A percentile compares a stretch with the other conserved stretches of the same genome.
Evolutionary conservation across 352 stramenopile species (phyloP).

Genomic region (Albugo laibachii): DNA sequence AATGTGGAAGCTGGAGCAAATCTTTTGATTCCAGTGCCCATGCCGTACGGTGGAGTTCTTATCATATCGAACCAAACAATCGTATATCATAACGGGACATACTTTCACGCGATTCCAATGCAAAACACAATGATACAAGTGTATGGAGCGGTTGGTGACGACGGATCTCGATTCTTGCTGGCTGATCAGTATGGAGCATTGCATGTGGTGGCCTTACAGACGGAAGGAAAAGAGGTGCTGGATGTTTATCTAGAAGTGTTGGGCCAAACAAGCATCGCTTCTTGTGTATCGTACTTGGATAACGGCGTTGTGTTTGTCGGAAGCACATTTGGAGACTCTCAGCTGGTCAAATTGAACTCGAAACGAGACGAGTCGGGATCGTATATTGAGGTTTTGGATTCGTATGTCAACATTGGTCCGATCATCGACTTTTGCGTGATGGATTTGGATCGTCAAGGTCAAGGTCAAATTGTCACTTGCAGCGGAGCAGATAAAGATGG

Average conservation of each 20-base stretch:
- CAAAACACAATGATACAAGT: conserved; percentile 80
- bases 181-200: conserved; percentile 80
- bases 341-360: conserved; percentile 85
- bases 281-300: conserved; percentile 85
- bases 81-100: conserved; percentile 78
- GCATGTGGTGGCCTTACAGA: conserved; percentile 75
- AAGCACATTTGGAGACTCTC: conserved; percentile 87
- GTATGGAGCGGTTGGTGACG: conserved; percentile 73
- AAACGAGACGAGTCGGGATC: conserved; percentile 54
- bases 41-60: conserved; percentile 65
- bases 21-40: conserved; percentile 76
- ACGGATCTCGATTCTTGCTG: conserved; percentile 76
- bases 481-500: conserved; percentile 91
- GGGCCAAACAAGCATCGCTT: conserved; percentile 83
- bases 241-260: conserved; percentile 85
- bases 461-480: conserved; percentile 93
- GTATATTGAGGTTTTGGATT: conserved; percentile 89
- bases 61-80: conserved; percentile 86
- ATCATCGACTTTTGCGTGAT: conserved; percentile 98
- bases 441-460: conserved; percentile 84
- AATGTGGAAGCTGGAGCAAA: conserved; percentile 78
- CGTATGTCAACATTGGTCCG: conserved; percentile 93
- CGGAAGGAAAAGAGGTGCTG: conserved; percentile 43
- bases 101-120: conserved; percentile 84
- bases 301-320: conserved; percentile 92